phyloP scores from a whole-genome alignment of 139 green algal species.

The Dunaliella sp. region DNA sequence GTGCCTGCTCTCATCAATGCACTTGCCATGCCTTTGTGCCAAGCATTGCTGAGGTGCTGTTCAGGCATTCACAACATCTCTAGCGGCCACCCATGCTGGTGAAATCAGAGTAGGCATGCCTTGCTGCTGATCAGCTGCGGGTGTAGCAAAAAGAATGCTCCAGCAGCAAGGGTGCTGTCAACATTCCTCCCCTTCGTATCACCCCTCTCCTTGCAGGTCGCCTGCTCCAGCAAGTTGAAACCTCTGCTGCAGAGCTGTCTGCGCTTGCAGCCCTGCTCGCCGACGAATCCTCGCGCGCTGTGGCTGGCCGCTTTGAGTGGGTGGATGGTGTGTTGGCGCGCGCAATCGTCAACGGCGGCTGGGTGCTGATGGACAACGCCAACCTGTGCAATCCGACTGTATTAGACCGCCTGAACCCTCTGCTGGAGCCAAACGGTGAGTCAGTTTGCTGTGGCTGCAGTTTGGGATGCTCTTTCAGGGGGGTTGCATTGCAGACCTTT shows the following conservation, averaged over 20 bases:
- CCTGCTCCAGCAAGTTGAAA: conserved; percentile 2
- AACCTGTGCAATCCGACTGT: conserved; percentile 96
- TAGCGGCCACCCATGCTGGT: neutral
- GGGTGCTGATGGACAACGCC: conserved; percentile 96
- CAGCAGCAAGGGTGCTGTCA: neutral
- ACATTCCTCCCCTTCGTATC: neutral
- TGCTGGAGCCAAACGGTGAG: conserved; percentile 87
- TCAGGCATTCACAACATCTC: too few relatives aligned
- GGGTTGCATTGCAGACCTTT: too few relatives aligned
- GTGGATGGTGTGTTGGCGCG: conserved; percentile 89
- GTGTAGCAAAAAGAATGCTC: too few relatives aligned
- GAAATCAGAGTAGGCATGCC: neutral
- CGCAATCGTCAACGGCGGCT: conserved; percentile 80
- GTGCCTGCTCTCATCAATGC: too few relatives aligned
- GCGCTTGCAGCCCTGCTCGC: conserved; percentile 26
- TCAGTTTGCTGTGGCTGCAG: too few relatives aligned
- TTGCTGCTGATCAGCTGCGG: too few relatives aligned
- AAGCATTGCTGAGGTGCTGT: too few relatives aligned
- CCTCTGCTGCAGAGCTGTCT: conserved; percentile 21
- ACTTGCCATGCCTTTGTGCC: too few relatives aligned
- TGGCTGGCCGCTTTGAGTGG: conserved; percentile 93
- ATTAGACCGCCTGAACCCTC: conserved; percentile 94
- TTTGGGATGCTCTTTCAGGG: too few relatives aligned
- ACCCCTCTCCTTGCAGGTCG: neutral
- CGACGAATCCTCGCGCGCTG: conserved; percentile 24